Conservation (phyloP, 306 rosid genomes). For the Mimosa pudica region DNA sequence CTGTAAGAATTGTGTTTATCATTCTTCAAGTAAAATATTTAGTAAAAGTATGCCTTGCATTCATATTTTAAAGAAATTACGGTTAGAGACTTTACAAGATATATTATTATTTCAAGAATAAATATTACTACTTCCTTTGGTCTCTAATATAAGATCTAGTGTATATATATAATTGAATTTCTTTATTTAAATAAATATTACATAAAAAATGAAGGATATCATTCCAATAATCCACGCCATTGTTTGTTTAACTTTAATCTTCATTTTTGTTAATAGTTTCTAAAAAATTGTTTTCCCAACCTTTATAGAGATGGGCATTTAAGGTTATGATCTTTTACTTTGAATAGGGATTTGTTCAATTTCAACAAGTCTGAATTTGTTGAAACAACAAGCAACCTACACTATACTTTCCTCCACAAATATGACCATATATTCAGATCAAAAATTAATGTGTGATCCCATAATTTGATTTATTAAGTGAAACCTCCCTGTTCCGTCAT, state of each 20-base stretch:
- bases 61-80: neutral
- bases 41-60: neutral
- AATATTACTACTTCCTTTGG: too few relatives aligned
- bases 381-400: neutral
- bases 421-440: neutral
- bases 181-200: too few relatives aligned
- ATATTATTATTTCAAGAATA: neutral
- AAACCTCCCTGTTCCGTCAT: neutral
- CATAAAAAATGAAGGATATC: too few relatives aligned
- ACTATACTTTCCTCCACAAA: neutral
- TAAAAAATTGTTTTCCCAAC: neutral
- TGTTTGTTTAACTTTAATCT: too few relatives aligned
- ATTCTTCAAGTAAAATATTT: neutral
- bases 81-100: neutral
- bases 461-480: neutral
- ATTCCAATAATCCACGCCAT: too few relatives aligned
- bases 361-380: slow-evolving; percentile 3
- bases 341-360: neutral
- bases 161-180: too few relatives aligned
- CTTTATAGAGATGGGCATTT: neutral
- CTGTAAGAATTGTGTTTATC: neutral
- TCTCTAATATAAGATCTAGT: too few relatives aligned
- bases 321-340: neutral
- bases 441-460: neutral
- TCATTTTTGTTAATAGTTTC: neutral